phyloP scores from a whole-genome alignment of 257 asterid genomes.

The Nicotiana undulata region DNA sequence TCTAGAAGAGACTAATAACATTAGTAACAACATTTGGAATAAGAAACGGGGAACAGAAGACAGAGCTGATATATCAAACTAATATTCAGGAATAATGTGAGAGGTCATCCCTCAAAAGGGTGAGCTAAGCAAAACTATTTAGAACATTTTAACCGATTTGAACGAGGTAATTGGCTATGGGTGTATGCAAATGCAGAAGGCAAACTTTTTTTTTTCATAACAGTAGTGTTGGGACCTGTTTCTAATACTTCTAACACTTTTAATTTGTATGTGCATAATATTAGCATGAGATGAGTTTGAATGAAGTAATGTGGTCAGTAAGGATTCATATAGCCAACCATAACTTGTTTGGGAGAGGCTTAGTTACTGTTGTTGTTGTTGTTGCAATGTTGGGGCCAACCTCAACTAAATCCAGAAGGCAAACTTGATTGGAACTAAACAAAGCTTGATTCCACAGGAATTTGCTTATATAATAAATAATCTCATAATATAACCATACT shows the following conservation, averaged over 20 bases:
- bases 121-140: background rate
- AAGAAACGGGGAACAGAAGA: background rate
- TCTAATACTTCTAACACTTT: too few species aligned
- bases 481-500: background rate
- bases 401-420: background rate
- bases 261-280: too few species aligned
- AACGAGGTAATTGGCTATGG: background rate
- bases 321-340: background rate
- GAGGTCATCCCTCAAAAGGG: background rate
- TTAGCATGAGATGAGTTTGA: background rate
- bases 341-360: background rate
- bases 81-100: background rate
- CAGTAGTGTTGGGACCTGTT: background rate
- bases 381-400: background rate
- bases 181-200: background rate
- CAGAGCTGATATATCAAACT: background rate
- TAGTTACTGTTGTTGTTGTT: background rate
- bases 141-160: background rate
- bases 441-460: background rate
- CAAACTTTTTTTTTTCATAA: background rate
- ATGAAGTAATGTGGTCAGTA: background rate
- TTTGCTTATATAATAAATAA: background rate
- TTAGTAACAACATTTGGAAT: background rate
- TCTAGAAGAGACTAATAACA: background rate
- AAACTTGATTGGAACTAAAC: background rate